Evolutionary conservation across 495 filamentous ascomycete species (phyloP).

Genomic region (Chaetomidium leptoderma): DNA sequence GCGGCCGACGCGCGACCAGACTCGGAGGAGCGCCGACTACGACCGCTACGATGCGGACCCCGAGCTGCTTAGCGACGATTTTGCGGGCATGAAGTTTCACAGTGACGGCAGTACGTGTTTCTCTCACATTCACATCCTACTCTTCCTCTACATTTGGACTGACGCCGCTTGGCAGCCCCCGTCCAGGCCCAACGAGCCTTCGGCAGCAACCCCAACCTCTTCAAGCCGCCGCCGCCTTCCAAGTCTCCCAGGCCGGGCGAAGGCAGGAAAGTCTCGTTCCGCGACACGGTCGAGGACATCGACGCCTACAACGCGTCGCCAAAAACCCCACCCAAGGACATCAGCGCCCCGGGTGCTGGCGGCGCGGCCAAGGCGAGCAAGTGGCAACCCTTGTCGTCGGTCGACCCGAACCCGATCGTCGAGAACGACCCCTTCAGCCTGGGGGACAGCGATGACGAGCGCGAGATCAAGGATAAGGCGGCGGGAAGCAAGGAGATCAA

Average conservation of each 20-base stretch:
- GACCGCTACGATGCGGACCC: constrained; percentile 96
- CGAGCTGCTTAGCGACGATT: constrained; percentile 82
- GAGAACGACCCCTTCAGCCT: constrained; percentile 96
- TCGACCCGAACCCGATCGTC: constrained; percentile 80
- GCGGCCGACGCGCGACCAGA: constrained; percentile 40
- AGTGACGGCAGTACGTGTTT: constrained; percentile 70
- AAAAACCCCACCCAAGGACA: constrained; percentile 38
- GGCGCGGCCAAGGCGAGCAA: constrained; percentile 69
- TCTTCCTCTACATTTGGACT: not conserved
- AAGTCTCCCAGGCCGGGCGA: constrained; percentile 56
- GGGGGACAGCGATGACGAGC: constrained; percentile 93
- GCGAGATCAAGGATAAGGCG: constrained; percentile 49
- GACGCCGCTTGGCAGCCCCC: constrained; percentile 18
- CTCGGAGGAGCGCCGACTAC: constrained; percentile 72
- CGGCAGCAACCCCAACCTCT: constrained; percentile 67
- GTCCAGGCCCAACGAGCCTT: constrained; percentile 52
- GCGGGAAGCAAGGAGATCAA: constrained; percentile 43
- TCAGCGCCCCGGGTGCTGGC: constrained; percentile 20
- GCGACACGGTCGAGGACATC: constrained; percentile 71
- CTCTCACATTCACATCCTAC: no score
- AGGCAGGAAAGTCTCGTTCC: constrained; percentile 73
- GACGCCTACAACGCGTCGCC: constrained; percentile 63
- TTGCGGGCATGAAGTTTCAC: constrained; percentile 79
- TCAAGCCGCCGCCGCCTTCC: constrained; percentile 64
- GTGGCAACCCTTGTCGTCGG: constrained; percentile 88